Evolutionary conservation across 495 filamentous ascomycete species (phyloP).

Genomic region (Chaetomidium leptoderma): DNA sequence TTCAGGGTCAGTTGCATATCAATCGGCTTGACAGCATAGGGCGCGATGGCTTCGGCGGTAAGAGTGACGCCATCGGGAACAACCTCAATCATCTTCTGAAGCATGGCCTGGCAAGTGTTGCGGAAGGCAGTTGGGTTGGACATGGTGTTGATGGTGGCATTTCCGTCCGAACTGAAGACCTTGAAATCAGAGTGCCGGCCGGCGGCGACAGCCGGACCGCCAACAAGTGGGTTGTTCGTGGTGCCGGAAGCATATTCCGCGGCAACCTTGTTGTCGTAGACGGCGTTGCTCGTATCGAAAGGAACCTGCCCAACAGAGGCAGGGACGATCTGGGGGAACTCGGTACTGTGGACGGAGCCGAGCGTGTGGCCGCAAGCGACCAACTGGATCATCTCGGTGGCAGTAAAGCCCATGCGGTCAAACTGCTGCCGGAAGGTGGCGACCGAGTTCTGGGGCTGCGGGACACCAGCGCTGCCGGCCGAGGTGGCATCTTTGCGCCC

Average conservation of each 20-base stretch:
- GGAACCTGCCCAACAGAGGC: conserved; percentile 34
- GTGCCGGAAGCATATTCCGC: conserved; percentile 54
- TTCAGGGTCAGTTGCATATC: conserved; percentile 46
- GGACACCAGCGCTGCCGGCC: conserved; percentile 50
- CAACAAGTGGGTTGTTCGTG: conserved; percentile 50
- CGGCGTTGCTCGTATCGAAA: conserved; percentile 43
- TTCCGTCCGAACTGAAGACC: conserved; percentile 54
- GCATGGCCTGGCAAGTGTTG: conserved; percentile 45
- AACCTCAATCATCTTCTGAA: conserved; percentile 59
- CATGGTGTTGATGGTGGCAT: conserved; percentile 52
- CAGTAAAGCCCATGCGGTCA: conserved; percentile 53
- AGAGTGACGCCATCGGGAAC: conserved; percentile 51
- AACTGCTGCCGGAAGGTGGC: conserved; percentile 53
- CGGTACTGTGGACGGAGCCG: conserved; percentile 54
- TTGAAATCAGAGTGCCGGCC: conserved; percentile 52
- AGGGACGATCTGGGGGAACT: conserved; percentile 53
- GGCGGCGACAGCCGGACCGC: conserved; percentile 40
- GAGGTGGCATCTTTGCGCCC: conserved; percentile 53
- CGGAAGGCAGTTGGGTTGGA: conserved; percentile 40
- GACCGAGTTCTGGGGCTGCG: conserved; percentile 54
- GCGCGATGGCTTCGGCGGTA: conserved; percentile 49
- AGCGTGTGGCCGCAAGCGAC: conserved; percentile 60
- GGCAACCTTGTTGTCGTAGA: conserved; percentile 54
- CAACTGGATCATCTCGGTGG: conserved; percentile 55
- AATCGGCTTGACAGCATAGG: conserved; percentile 57